Evolutionary conservation across 2,329 filamentous ascomycete species (phyloP).

Genomic region (Whalleya microplaca): DNA sequence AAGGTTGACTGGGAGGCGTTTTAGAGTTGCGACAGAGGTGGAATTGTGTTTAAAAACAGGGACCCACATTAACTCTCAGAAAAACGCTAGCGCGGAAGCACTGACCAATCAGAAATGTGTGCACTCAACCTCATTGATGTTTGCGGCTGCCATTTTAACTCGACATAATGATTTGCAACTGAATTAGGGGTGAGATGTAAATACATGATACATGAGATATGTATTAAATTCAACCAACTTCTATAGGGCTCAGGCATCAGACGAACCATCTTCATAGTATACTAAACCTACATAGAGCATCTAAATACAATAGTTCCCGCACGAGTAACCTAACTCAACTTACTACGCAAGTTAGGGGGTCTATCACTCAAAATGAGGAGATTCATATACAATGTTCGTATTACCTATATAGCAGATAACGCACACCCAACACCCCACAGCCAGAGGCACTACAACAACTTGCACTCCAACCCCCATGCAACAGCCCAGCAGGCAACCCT

Average conservation of each 20-base stretch:
- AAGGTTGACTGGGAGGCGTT: not conserved
- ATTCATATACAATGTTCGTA: too few relatives aligned
- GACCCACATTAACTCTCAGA: constrained; percentile 2
- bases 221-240: too few relatives aligned
- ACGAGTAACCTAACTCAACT: too few relatives aligned
- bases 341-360: too few relatives aligned
- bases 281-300: too few relatives aligned
- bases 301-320: too few relatives aligned
- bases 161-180: not conserved
- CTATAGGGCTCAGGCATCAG: too few relatives aligned
- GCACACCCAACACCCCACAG: not conserved
- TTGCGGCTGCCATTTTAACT: not conserved
- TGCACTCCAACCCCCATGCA: not conserved
- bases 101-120: constrained; percentile 18
- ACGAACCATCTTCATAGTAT: too few relatives aligned
- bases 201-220: not conserved
- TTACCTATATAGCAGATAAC: not conserved
- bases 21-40: constrained; percentile 3
- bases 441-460: not conserved
- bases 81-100: not conserved
- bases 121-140: constrained; percentile 8
- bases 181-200: not conserved
- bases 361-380: too few relatives aligned
- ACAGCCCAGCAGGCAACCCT: not conserved
- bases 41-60: not conserved